These are phyloP conservation scores for Neurospora sp. DNA, from an alignment of 2,329 filamentous ascomycete genomes.

Conservation along the genomic window DNA sequence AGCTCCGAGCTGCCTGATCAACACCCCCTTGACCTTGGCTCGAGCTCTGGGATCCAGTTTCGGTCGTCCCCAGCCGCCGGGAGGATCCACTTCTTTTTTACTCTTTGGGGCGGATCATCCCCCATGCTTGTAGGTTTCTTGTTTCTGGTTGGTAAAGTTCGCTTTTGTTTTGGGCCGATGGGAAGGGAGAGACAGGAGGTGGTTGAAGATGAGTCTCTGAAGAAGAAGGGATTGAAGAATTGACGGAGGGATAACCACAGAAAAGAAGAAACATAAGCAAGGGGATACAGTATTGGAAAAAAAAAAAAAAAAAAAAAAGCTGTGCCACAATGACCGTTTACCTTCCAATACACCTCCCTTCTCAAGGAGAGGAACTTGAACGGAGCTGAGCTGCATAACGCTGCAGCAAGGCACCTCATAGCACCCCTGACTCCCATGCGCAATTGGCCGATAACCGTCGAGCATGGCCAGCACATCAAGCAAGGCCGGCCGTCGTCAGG, in stretches of 20 bases:
- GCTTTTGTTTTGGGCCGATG: background rate
- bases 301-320: background rate
- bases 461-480: constrained; percentile 25
- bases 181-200: background rate
- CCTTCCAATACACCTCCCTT: background rate
- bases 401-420: constrained; percentile 17
- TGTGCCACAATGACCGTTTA: background rate
- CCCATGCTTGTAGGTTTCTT: background rate
- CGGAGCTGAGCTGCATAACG: constrained; percentile 3
- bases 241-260: background rate
- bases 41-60: background rate
- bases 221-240: background rate
- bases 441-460: constrained; percentile 20
- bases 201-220: background rate
- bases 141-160: background rate
- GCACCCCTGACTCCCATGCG: constrained; percentile 14
- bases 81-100: background rate
- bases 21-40: background rate
- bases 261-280: background rate
- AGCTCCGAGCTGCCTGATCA: background rate
- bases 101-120: background rate
- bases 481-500: constrained; percentile 16
- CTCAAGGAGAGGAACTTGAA: background rate
- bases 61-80: background rate
- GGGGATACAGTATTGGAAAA: background rate